These are phyloP conservation scores for Neopestalotiopsis rosae DNA, from an alignment of 2,329 filamentous ascomycete species.

Conservation along the genomic window DNA sequence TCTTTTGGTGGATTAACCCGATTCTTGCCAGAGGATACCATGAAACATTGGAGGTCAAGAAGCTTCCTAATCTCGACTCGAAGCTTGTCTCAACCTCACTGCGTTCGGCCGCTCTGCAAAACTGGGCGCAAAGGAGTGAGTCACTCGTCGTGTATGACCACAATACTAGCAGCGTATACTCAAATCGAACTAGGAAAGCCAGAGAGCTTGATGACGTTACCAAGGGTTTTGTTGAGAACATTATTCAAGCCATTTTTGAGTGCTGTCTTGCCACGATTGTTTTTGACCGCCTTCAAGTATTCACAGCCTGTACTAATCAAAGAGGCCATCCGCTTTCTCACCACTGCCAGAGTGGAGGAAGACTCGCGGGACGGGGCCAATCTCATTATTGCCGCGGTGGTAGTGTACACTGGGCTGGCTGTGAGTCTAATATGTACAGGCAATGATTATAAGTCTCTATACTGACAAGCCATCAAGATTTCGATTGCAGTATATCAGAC, in stretches of 20 bases:
- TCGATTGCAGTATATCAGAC: conserved; percentile 38
- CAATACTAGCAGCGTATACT: neutral
- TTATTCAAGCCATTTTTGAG: conserved; percentile 24
- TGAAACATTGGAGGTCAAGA: conserved; percentile 27
- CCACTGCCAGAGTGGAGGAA: neutral
- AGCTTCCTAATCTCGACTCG: conserved; percentile 33
- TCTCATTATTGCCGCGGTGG: neutral
- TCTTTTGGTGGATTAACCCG: conserved; percentile 41
- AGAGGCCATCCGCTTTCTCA: neutral
- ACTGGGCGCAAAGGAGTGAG: conserved; percentile 36
- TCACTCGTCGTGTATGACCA: neutral
- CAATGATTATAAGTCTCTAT: no score
- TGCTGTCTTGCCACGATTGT: conserved; percentile 6
- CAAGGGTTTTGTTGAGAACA: conserved; percentile 35
- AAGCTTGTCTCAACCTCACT: conserved; percentile 29
- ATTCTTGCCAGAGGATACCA: conserved; percentile 36
- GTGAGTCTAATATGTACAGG: neutral
- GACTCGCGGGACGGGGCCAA: neutral
- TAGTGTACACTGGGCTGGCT: conserved; percentile 15
- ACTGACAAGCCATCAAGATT: conserved; percentile 29
- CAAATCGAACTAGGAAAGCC: conserved; percentile 25
- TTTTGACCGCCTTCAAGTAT: conserved; percentile 10
- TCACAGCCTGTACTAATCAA: conserved; percentile 8
- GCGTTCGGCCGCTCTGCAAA: conserved; percentile 26
- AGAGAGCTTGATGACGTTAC: conserved; percentile 33